Percentiles rank a stretch among this genome's conserved stretches.
Conservation (phyloP, 352 stramenopile species). For the Pythium angustatum region DNA sequence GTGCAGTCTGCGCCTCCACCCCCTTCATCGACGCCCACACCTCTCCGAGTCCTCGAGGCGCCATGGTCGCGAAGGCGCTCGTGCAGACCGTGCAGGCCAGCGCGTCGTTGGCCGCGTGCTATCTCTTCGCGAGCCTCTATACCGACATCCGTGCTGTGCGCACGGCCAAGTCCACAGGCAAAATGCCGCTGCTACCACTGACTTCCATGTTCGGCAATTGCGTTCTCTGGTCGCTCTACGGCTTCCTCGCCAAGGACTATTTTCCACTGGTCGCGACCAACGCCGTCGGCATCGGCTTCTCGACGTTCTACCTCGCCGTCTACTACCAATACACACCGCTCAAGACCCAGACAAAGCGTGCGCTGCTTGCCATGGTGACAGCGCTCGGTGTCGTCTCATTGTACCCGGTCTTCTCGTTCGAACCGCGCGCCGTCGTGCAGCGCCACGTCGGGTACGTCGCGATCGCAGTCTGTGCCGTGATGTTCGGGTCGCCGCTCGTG, state of each 20-base stretch:
- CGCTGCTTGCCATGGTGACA: slow-evolving; percentile 4
- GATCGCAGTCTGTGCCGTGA: slow-evolving; percentile 56
- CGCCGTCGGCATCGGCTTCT: slow-evolving; percentile 40
- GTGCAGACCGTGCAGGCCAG: slow-evolving; percentile 21
- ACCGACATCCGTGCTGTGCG: slow-evolving; percentile 19
- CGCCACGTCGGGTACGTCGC: slow-evolving; percentile 53
- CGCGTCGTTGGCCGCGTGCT: slow-evolving; percentile 26
- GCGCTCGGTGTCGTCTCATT: slow-evolving; percentile 39
- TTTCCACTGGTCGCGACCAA: slow-evolving; percentile 49
- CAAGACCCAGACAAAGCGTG: slow-evolving; percentile 28
- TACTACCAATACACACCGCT: slow-evolving; percentile 54
- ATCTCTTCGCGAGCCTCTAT: slow-evolving; percentile 31
- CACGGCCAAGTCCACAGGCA: slow-evolving; percentile 27
- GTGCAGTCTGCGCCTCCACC: too few species aligned
- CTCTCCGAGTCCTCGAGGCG: not conserved
- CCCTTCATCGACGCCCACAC: too few species aligned
- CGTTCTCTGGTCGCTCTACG: slow-evolving; percentile 44
- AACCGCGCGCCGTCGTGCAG: slow-evolving; percentile 33
- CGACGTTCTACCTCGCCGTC: slow-evolving; percentile 46
- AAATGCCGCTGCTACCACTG: slow-evolving; percentile 41
- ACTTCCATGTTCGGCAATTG: slow-evolving; percentile 44
- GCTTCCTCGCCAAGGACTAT: slow-evolving; percentile 33
- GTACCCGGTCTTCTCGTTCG: slow-evolving; percentile 36
- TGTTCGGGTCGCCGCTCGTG: slow-evolving; percentile 55
- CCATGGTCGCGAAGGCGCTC: slow-evolving; percentile 15